phyloP scores from a whole-genome alignment of 2,329 filamentous ascomycete species.

The Stagonosporopsis vannaccii region DNA sequence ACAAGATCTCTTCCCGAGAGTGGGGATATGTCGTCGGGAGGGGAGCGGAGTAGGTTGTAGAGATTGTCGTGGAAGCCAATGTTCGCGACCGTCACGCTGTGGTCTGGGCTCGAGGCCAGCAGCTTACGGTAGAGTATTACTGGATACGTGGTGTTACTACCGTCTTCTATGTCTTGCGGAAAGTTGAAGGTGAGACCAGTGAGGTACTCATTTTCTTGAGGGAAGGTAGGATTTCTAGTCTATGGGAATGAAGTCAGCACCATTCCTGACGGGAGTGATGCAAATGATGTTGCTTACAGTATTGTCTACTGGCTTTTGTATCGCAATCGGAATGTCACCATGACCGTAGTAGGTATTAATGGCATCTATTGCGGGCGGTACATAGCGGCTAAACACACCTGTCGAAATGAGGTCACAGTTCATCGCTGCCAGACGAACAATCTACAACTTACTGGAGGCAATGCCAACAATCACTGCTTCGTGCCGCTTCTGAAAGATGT shows the following conservation, averaged over 20 bases:
- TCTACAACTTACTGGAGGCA: background rate
- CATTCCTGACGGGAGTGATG: background rate
- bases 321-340: constrained; percentile 1
- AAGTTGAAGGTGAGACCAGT: background rate
- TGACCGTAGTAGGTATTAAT: constrained; percentile 7
- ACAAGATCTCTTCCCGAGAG: background rate
- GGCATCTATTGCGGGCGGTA: constrained; percentile 8
- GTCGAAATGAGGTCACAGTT: background rate
- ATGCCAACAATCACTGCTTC: background rate
- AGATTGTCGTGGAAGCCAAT: constrained; percentile 10
- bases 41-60: constrained; percentile 2
- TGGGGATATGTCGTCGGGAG: background rate
- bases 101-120: background rate
- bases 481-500: background rate
- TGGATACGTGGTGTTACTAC: constrained; percentile 5
- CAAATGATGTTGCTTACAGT: background rate
- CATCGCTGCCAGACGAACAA: background rate
- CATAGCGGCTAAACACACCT: constrained; percentile 8
- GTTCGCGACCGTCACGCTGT: constrained; percentile 3
- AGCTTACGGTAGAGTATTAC: background rate
- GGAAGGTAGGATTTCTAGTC: constrained; percentile 8
- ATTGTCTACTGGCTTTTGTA: constrained; percentile 13
- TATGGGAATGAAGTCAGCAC: background rate
- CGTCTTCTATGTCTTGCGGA: constrained; percentile 3
- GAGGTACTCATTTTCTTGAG: constrained; percentile 3